A percentile compares a stretch with the other conserved stretches of the same genome.
Evolutionary conservation across 2,329 filamentous ascomycete species (phyloP).

Genomic region (Chaetomiaceae sp.): DNA sequence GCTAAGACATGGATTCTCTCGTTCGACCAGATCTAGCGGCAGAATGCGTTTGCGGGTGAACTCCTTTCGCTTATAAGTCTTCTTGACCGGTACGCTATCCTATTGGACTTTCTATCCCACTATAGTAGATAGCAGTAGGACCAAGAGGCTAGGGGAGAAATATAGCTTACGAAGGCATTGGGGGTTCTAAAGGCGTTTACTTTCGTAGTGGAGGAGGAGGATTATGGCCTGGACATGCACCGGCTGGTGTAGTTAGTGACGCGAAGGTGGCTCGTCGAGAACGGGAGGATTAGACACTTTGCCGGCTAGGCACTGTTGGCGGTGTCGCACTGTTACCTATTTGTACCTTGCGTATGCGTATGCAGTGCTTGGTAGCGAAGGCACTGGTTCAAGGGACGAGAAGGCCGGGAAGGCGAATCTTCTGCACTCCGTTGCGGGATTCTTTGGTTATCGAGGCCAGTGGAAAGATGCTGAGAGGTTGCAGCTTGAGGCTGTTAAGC

Average conservation of each 20-base stretch:
- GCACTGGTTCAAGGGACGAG: slow-evolving; percentile 13
- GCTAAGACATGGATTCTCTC: slow-evolving; percentile 33
- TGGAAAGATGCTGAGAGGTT: slow-evolving; percentile 12
- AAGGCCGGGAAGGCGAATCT: neutral
- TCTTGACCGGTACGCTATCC: slow-evolving; percentile 32
- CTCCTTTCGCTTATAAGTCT: slow-evolving; percentile 33
- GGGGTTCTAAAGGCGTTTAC: slow-evolving; percentile 32
- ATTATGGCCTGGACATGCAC: slow-evolving; percentile 29
- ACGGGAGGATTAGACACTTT: slow-evolving; percentile 16
- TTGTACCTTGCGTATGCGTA: slow-evolving; percentile 25
- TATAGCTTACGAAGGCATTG: slow-evolving; percentile 17
- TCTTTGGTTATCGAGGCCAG: slow-evolving; percentile 1
- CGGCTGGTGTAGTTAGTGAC: slow-evolving; percentile 34
- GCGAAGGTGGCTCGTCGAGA: slow-evolving; percentile 28
- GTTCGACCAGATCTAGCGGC: slow-evolving; percentile 32
- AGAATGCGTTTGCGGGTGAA: slow-evolving; percentile 27
- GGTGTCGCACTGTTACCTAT: slow-evolving; percentile 25
- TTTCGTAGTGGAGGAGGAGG: slow-evolving; percentile 23
- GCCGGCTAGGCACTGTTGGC: slow-evolving; percentile 21
- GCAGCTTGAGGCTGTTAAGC: neutral
- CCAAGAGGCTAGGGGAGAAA: neutral
- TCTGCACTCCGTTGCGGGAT: neutral
- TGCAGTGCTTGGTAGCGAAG: slow-evolving; percentile 18
- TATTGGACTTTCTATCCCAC: slow-evolving; percentile 23
- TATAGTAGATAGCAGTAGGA: slow-evolving; percentile 1